Percentiles rank a stretch among this genome's conserved stretches.
phyloP scores from a whole-genome alignment of 2,329 filamentous ascomycete species.

The Sclerotinia nivalis region DNA sequence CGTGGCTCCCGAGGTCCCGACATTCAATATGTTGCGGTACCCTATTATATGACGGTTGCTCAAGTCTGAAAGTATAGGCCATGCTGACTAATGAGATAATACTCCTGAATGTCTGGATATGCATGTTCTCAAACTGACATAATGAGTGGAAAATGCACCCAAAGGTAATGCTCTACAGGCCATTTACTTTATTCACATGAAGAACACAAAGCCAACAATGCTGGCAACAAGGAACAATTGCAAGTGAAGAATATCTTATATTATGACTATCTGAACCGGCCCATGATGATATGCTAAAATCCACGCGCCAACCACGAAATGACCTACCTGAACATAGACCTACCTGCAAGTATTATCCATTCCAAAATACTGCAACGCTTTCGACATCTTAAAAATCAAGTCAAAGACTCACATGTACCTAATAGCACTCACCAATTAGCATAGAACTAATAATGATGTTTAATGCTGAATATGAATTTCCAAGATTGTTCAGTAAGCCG shows the following conservation, averaged over 20 bases:
- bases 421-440: slow-evolving; percentile 21
- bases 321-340: neutral
- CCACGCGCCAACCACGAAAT: neutral
- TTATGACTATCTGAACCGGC: neutral
- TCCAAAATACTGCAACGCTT: too few relatives aligned
- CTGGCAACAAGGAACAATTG: neutral
- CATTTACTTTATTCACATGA: neutral
- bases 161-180: neutral
- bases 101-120: neutral
- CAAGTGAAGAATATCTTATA: neutral
- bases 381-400: neutral
- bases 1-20: neutral
- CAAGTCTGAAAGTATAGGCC: neutral
- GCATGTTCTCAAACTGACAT: neutral
- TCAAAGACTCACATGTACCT: slow-evolving; percentile 5
- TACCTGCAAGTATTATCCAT: neutral
- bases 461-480: slow-evolving; percentile 2
- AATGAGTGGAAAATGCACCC: neutral
- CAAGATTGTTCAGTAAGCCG: slow-evolving; percentile 26
- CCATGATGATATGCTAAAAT: neutral
- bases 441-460: slow-evolving; percentile 13
- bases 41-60: neutral
- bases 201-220: neutral
- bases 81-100: slow-evolving; percentile 12
- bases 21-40: neutral